Evolutionary conservation across 257 asterid genomes (phyloP), one percentile per base, ranked within the genome.

Genomic region (Lycium ferocissimum): DNA sequence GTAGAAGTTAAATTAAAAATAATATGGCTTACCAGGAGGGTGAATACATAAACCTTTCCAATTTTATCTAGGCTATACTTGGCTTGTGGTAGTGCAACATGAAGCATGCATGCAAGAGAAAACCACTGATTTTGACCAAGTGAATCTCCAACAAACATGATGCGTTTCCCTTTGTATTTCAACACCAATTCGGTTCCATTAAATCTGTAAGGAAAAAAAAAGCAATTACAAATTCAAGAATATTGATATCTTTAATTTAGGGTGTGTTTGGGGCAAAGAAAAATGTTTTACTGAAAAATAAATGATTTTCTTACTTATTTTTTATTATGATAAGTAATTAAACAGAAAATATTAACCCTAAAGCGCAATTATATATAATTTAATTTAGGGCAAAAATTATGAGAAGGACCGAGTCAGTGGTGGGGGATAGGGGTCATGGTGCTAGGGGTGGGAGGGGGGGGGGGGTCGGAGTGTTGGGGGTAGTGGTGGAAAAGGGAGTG

Each of bases 61-160:
- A 9, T 61, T 80, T 45, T 63, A 9, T 35, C 79, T 14, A 83
- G 43, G 67, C 43, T 85, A 75, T 83, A 82, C 10, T 85, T 71
- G 33, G 90, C 57, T 20, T 85, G 84, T 83, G 92, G 89, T 43
- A 84, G 67, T 9, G 88, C 12, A n/a, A 85, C 87, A 67, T 82
- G 81, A 67, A 91, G 82, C 84, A 89, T 85, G 80, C 93, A 88
- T 12, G 86, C 89, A 79, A 91, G 80, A 6, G 93, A 91, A 59
- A 85, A 87, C 92, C 92, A 91, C 5, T 91, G 92, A 75, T 91
- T 91, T 83, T 86, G 65, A 83, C 93, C 87, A n/a, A 91, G 12
- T 45, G 93, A 91, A 69, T 91, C 93, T 51, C 92, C 93, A 67
- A 91, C 89, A 71, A 91, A 89, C 92, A 89, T 85, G 83, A 91